phyloP scores from a whole-genome alignment of 495 filamentous ascomycete species.

The Endocarpon pusillum region DNA sequence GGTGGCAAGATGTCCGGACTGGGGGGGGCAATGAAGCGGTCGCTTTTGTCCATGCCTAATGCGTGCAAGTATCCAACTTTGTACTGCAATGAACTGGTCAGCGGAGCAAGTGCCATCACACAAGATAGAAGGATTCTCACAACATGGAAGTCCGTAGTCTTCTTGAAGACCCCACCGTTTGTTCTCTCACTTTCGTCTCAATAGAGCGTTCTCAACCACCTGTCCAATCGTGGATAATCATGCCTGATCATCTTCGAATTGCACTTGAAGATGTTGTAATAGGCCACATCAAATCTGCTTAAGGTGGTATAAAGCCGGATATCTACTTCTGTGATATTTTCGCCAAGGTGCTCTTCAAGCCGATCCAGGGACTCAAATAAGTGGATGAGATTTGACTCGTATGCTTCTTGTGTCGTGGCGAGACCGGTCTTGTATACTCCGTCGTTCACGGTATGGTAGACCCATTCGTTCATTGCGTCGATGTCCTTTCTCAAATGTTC shows the following conservation, averaged over 20 bases:
- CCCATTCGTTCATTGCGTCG: constrained; percentile 46
- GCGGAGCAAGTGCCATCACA: too few relatives aligned
- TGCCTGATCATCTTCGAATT: constrained; percentile 52
- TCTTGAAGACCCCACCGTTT: constrained; percentile 39
- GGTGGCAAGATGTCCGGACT: constrained; percentile 26
- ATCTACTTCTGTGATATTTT: constrained; percentile 50
- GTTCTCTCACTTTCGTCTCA: constrained; percentile 40
- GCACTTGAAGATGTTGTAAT: constrained; percentile 54
- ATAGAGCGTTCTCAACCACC: constrained; percentile 55
- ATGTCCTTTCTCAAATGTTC: constrained; percentile 33
- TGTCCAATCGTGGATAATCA: constrained; percentile 51
- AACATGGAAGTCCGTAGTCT: constrained; percentile 47
- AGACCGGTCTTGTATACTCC: constrained; percentile 58
- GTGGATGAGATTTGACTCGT: constrained; percentile 37
- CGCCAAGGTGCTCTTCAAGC: constrained; percentile 46
- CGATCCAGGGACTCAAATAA: constrained; percentile 48
- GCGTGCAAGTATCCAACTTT: constrained; percentile 11
- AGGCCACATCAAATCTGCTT: constrained; percentile 48
- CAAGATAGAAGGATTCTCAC: constrained; percentile 27
- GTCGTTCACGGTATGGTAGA: constrained; percentile 49
- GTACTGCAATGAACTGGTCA: constrained; percentile 6
- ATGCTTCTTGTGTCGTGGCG: constrained; percentile 45
- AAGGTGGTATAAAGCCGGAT: constrained; percentile 47
- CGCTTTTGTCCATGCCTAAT: constrained; percentile 4
- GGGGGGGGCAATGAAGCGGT: constrained; percentile 10